phyloP scores from a whole-genome alignment of 257 asterid genomes.

The Voacanga thouarsii region DNA sequence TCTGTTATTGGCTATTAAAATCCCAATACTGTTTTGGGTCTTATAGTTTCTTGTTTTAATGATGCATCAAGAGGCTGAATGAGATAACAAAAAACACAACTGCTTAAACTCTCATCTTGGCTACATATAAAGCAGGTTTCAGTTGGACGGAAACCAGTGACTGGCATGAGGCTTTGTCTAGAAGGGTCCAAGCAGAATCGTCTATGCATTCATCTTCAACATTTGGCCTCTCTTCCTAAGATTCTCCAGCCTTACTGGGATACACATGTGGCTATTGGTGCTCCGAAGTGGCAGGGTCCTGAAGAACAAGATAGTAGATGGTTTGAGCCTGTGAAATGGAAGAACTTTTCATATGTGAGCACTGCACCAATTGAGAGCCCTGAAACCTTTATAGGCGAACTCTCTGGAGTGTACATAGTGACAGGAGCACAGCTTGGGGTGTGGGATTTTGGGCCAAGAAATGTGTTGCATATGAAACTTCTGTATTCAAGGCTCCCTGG shows the following conservation, averaged over 20 bases:
- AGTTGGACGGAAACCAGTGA: constrained; percentile 79
- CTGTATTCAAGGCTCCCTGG: constrained; percentile 67
- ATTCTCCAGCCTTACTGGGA: constrained; percentile 82
- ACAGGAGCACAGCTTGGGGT: constrained; percentile 91
- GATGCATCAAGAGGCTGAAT: background rate
- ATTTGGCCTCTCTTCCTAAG: constrained; percentile 59
- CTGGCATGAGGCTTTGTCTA: constrained; percentile 65
- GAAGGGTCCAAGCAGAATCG: constrained; percentile 77
- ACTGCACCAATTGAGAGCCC: constrained; percentile 76
- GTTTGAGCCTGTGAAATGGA: constrained; percentile 90
- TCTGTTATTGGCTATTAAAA: background rate
- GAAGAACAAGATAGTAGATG: constrained; percentile 90
- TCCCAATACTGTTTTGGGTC: background rate
- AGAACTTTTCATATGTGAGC: constrained; percentile 79
- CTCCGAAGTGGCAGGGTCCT: constrained; percentile 90
- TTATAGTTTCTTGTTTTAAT: background rate
- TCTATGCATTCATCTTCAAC: constrained; percentile 61
- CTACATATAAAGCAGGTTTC: constrained; percentile 45
- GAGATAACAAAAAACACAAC: background rate
- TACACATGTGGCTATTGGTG: constrained; percentile 65
- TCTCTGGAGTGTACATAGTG: constrained; percentile 56
- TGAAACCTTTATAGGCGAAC: constrained; percentile 58
- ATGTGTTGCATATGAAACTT: constrained; percentile 72
- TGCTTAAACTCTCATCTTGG: constrained; percentile 8
- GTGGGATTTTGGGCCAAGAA: constrained; percentile 83